Evolutionary conservation across 1,284 basidiomycete genomes (phyloP).

Genomic region (Ceratobasidium sp.): DNA sequence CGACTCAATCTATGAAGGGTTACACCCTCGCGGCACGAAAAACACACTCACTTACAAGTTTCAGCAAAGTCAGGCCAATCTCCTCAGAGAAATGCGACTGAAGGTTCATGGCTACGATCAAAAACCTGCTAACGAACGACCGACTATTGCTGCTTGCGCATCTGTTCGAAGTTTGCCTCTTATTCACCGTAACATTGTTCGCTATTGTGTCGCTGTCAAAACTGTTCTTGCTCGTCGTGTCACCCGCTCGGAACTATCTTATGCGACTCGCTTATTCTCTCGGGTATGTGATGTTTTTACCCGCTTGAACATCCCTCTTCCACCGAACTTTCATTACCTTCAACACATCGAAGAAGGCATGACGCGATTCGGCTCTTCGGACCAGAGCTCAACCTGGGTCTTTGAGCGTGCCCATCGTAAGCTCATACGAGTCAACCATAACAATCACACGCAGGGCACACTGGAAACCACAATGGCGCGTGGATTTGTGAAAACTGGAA

Average conservation of each 20-base stretch:
- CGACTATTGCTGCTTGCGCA: too few species aligned
- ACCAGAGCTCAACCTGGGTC: slow-evolving; percentile 13
- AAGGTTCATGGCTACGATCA: too few species aligned
- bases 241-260: too few species aligned
- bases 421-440: background rate
- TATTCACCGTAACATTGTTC: too few species aligned
- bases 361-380: background rate
- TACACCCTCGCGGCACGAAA: background rate
- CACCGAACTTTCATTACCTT: slow-evolving; percentile 29
- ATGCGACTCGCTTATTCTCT: too few species aligned
- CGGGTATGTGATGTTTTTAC: background rate
- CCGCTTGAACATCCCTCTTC: slow-evolving; percentile 13
- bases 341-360: slow-evolving; percentile 19
- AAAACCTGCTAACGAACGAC: too few species aligned
- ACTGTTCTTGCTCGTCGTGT: too few species aligned
- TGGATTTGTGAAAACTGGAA: background rate
- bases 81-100: background rate
- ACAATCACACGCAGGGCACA: background rate
- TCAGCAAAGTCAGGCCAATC: background rate
- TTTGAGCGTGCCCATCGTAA: slow-evolving; percentile 5
- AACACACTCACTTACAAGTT: background rate
- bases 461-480: background rate
- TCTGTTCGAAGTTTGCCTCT: too few species aligned
- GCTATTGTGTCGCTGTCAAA: too few species aligned
- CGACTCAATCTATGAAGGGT: background rate